Conservation (phyloP, 1,139 yeast species). For the Pichia sp. region DNA sequence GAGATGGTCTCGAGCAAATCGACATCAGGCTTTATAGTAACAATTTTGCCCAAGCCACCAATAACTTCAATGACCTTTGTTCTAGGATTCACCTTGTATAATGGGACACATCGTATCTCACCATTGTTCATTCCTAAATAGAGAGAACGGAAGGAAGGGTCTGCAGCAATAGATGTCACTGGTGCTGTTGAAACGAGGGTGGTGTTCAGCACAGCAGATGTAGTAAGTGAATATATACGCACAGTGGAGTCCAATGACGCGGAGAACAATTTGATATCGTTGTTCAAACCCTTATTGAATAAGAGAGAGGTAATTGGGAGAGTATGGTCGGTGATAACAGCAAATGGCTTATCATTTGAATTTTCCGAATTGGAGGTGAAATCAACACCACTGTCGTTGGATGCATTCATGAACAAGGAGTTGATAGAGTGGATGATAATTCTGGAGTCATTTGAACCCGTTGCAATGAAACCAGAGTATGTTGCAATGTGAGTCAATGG, state of each 20-base stretch:
- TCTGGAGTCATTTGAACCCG: constrained; percentile 81
- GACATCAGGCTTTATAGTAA: constrained; percentile 45
- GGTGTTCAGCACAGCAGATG: constrained; percentile 37
- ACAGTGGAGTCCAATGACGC: constrained; percentile 73
- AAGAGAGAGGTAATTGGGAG: constrained; percentile 61
- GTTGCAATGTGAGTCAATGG: constrained; percentile 53
- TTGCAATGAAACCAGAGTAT: constrained; percentile 59
- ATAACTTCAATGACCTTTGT: constrained; percentile 41
- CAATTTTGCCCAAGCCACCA: constrained; percentile 49
- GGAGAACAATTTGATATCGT: constrained; percentile 63
- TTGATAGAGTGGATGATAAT: constrained; percentile 65
- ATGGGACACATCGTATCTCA: constrained; percentile 45
- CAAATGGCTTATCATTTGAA: constrained; percentile 33
- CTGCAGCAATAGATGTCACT: constrained; percentile 56
- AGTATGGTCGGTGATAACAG: constrained; percentile 66
- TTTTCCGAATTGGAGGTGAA: constrained; percentile 19
- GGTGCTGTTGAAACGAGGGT: constrained; percentile 64
- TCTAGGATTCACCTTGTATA: constrained; percentile 33
- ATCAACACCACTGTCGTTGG: background rate
- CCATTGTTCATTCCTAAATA: constrained; percentile 71
- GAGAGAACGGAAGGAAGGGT: constrained; percentile 72
- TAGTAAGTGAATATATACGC: constrained; percentile 49
- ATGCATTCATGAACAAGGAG: constrained; percentile 45
- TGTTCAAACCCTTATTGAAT: constrained; percentile 43
- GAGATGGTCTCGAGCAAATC: constrained; percentile 48